Percentiles rank a stretch among this genome's conserved stretches.
Evolutionary conservation across 2,329 filamentous ascomycete genomes (phyloP).

Genomic region (Fusarium hainanense): DNA sequence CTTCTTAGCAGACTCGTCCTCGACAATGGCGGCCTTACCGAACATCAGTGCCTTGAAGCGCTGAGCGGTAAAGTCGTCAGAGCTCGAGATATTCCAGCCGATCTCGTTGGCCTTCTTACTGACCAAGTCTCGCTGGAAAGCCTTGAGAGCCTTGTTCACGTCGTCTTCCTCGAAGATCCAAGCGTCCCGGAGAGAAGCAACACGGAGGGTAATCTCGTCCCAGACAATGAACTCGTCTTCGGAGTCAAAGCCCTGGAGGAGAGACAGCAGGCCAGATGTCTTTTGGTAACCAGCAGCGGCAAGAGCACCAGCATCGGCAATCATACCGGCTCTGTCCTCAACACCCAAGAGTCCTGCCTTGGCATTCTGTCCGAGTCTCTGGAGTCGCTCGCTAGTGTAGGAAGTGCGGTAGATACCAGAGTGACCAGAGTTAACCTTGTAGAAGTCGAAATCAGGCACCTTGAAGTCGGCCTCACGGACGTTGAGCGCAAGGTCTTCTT

Average conservation of each 20-base stretch:
- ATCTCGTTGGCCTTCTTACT: conserved; percentile 84
- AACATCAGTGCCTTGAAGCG: conserved; percentile 96
- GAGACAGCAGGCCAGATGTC: conserved; percentile 86
- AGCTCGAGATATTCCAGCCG: conserved; percentile 87
- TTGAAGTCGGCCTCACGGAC: conserved; percentile 80
- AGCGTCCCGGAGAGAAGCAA: conserved; percentile 81
- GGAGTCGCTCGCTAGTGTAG: conserved; percentile 83
- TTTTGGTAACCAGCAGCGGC: conserved; percentile 92
- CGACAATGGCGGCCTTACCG: conserved; percentile 81
- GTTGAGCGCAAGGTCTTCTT: conserved; percentile 74
- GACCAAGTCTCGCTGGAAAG: conserved; percentile 83
- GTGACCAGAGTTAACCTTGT: conserved; percentile 96
- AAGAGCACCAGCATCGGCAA: conserved; percentile 89
- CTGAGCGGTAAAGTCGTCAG: conserved; percentile 88
- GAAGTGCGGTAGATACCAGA: conserved; percentile 92
- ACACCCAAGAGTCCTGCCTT: conserved; percentile 78
- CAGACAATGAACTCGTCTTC: conserved; percentile 94
- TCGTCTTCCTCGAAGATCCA: conserved; percentile 84
- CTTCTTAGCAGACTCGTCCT: conserved; percentile 80
- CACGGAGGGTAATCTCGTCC: conserved; percentile 87
- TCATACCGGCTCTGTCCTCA: conserved; percentile 94
- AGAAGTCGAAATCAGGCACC: conserved; percentile 85
- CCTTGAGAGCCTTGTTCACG: conserved; percentile 79
- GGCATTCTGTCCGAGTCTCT: conserved; percentile 88
- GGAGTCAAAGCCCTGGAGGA: conserved; percentile 84